These are phyloP conservation scores for Eucalyptus dawsonii DNA, from an alignment of 345 rosid species.

Conservation along the genomic window DNA sequence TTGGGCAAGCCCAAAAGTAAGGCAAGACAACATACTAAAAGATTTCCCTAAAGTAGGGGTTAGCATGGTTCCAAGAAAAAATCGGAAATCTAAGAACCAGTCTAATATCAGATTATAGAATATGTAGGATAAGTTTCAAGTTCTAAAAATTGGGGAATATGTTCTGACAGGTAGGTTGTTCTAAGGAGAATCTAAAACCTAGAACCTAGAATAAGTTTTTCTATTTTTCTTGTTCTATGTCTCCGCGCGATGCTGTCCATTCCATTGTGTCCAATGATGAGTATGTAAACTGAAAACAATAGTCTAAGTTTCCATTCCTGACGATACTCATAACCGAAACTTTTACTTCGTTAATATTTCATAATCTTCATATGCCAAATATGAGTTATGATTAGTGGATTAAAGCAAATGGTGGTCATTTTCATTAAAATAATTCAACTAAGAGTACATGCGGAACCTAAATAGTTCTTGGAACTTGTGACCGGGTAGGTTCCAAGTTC, in stretches of 20 bases:
- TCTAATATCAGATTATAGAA: too few species aligned
- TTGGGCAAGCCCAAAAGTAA: too few species aligned
- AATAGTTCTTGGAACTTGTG: background rate
- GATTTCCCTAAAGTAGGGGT: too few species aligned
- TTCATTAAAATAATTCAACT: background rate
- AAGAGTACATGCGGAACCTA: background rate
- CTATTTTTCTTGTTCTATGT: background rate
- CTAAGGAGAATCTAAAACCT: rapidly evolving
- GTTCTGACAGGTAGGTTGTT: background rate
- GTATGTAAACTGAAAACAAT: background rate
- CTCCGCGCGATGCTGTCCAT: rapidly evolving
- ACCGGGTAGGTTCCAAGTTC: background rate
- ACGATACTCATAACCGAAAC: too few species aligned
- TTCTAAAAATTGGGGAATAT: too few species aligned
- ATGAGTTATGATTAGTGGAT: background rate
- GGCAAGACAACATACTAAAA: too few species aligned
- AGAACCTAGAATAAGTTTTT: background rate
- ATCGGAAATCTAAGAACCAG: too few species aligned
- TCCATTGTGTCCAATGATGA: background rate
- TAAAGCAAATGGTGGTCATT: background rate
- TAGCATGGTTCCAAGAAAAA: rapidly evolving
- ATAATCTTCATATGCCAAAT: too few species aligned
- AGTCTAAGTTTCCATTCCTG: too few species aligned
- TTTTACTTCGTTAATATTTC: background rate
- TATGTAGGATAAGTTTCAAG: background rate